Evolutionary conservation across 768 basidiomycete species (phyloP), one percentile per base, ranked within the genome.

Genomic region (Hortiboletus flavorubellus): DNA sequence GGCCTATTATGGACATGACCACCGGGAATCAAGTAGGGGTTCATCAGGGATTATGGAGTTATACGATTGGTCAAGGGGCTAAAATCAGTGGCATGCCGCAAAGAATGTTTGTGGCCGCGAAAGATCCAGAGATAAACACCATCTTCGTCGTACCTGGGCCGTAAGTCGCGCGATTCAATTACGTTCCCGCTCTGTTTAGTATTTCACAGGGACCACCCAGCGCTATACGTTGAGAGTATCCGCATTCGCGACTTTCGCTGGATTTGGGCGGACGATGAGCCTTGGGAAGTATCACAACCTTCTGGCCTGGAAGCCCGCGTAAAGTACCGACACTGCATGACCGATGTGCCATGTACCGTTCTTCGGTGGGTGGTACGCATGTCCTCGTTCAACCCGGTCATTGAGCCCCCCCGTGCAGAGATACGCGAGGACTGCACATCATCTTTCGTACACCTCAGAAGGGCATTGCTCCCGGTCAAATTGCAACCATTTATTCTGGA

Each of bases 11-110:
- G 42, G 77, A 86, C 51, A 65, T 81, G 31, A 70, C 72, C 0
- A 80, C 80, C 1, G 87, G 86, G 6, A 73, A 78, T 37, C 67
- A 72, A 4, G 46, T 90, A 1, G 87, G 81, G 1, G 49, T 70
- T 40, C 95, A 98, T 64, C 55, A 75, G 2, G 95, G 95, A 0
- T 70, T 94, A 0, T 95, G 91, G 90, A 79, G 78, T 21, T 93
- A 83, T 64, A 96, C 94, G 1, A 78, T 97, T 43, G 95, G 95
- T 2, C 87, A 98, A 68, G 80, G 84, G 31, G 85, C 88, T 1
- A 80, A 81, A 43, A 67, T 96, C 21, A 66, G 72, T 2, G 91
- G 93, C 2, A 74, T 84, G 73, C 68, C 72, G 1, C 65, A 79
- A 47, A 81, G 78, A 64, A 79, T 87, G 75, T 95, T 85, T 58